Base-by-base conservation (phyloP, 805 yeast genomes). In the Teunomyces lycoperdinae region DNA sequence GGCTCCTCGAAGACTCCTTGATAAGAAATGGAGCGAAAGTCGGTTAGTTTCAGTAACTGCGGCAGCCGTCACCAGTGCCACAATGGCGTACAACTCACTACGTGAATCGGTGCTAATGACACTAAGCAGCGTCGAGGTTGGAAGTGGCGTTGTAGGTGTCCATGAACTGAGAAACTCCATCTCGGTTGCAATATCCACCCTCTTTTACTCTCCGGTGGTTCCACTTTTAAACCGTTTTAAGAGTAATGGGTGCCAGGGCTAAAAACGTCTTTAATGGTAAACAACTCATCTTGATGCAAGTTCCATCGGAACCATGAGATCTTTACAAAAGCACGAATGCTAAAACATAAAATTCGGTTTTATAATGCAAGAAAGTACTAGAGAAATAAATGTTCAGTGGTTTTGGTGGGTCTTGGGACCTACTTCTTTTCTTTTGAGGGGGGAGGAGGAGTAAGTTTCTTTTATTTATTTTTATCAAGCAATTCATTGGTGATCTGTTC, bases 401-500 rank as follows among this genome's bases (percentile, higher is more conserved):
- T 20, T 20, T 20, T 20, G 24, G 5, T 20, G 24, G 24, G 24
- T 20, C 24, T 20, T 20, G 6, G 6, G 24, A 4, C 24, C 24
- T 20, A 3, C 24, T 20, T 20, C 24, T 20, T 20, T 20, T 20
- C 24, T 4, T 20, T 20, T 20, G 5, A 20, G 24, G 6, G 4
- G 24, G 24, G 5, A 17, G 20, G n/a, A n/a, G 16, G 16, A 16
- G 2, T 16, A 16, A 16, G 16, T 16, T 16, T 16, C 16, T 16
- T 16, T 16, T 20, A 32, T 11, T 13, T 16, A 7, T 30, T 11
- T 40, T 24, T 31, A 10, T 33, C 47, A 20, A 42, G 44, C 43
- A 71, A 53, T 51, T 71, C 71, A 50, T 62, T 70, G 40, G 81
- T 73, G 33, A 73, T 52, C 55, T 80, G 84, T 64, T 86, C 89